These are phyloP conservation scores for Paecilomyces dactylethromorphus DNA, from an alignment of 2,329 filamentous ascomycete species.

Conservation along the genomic window DNA sequence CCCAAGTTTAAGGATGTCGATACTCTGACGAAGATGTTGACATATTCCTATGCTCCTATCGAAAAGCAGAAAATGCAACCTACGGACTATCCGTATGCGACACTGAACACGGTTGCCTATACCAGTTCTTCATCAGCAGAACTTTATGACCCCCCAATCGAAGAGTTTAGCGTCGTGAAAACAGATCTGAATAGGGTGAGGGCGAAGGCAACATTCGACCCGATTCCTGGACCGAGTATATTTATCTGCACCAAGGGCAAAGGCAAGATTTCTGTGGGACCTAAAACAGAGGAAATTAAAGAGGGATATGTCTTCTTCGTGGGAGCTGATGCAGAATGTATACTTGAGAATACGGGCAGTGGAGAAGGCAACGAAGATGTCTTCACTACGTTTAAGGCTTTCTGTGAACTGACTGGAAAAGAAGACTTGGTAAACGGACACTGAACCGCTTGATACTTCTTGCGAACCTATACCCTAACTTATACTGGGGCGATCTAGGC, in stretches of 20 bases:
- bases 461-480: background rate
- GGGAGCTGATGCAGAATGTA: constrained; percentile 76
- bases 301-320: constrained; percentile 76
- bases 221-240: constrained; percentile 82
- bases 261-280: constrained; percentile 78
- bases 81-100: constrained; percentile 75
- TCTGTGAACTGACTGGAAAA: constrained; percentile 68
- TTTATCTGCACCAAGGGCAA: constrained; percentile 80
- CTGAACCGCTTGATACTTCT: constrained; percentile 8
- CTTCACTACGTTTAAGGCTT: constrained; percentile 87
- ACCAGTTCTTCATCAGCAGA: constrained; percentile 64
- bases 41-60: constrained; percentile 92
- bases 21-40: constrained; percentile 84
- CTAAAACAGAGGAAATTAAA: constrained; percentile 67
- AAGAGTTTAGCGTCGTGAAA: constrained; percentile 88
- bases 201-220: constrained; percentile 82
- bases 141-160: constrained; percentile 92
- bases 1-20: constrained; percentile 97
- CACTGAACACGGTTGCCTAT: constrained; percentile 75
- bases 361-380: constrained; percentile 55
- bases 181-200: constrained; percentile 63
- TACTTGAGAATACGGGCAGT: constrained; percentile 60
- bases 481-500: background rate
- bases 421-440: constrained; percentile 31
- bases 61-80: constrained; percentile 90